phyloP scores from a whole-genome alignment of 2,329 filamentous ascomycete genomes.

The Cryphonectria naterciae region DNA sequence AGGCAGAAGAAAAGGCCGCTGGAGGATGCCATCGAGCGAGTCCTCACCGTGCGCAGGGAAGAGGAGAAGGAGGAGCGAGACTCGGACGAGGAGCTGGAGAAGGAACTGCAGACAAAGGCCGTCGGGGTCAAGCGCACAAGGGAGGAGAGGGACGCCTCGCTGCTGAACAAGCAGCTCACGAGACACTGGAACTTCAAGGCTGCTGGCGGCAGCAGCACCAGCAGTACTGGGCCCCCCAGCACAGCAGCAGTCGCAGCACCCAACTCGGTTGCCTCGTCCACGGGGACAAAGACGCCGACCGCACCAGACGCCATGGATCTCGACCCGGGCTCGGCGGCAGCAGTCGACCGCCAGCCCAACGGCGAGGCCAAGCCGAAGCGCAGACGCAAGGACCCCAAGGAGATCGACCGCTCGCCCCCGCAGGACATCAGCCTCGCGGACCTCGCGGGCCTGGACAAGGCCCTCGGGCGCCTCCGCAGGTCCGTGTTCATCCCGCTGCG shows the following conservation, averaged over 20 bases:
- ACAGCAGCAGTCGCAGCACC: constrained; percentile 2
- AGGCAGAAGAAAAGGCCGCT: constrained; percentile 80
- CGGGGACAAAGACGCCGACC: constrained; percentile 31
- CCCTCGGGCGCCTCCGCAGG: constrained; percentile 71
- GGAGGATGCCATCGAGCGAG: constrained; percentile 84
- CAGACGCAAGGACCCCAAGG: constrained; percentile 57
- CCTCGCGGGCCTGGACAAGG: constrained; percentile 75
- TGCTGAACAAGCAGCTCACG: constrained; percentile 48
- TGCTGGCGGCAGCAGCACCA: no score
- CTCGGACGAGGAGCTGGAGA: constrained; percentile 49
- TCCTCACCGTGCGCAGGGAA: constrained; percentile 73
- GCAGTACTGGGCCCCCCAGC: constrained; percentile 22
- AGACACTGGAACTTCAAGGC: constrained; percentile 44
- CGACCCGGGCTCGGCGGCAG: constrained; percentile 36
- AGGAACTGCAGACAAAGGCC: constrained; percentile 33
- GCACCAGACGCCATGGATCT: constrained; percentile 33
- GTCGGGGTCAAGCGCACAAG: constrained; percentile 31
- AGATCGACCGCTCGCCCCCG: constrained; percentile 66
- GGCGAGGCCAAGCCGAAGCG: constrained; percentile 71
- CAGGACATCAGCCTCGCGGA: constrained; percentile 70
- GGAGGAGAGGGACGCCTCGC: constrained; percentile 35
- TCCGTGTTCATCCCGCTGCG: constrained; percentile 75
- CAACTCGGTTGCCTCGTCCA: constrained; percentile 14
- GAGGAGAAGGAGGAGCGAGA: constrained; percentile 60
- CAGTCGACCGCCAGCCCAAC: constrained; percentile 59